A percentile compares a stretch with the other conserved stretches of the same genome.
phyloP scores from a whole-genome alignment of 1,284 basidiomycete genomes.

The Phlebopus sp. region DNA sequence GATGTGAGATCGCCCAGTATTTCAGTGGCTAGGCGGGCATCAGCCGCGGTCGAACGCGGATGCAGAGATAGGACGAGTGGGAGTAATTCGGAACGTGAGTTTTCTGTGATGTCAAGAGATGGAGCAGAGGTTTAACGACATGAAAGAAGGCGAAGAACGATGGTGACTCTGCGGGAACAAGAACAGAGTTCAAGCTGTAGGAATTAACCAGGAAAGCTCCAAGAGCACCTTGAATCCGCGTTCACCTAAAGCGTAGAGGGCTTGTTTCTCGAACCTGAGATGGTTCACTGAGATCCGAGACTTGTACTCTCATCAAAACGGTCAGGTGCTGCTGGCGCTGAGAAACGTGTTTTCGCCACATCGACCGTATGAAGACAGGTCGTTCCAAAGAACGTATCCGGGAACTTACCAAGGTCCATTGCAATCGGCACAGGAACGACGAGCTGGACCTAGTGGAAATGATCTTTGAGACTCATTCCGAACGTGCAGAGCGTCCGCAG shows the following conservation, averaged over 20 bases:
- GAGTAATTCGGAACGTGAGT: too few relatives aligned
- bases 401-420: neutral
- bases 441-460: neutral
- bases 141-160: neutral
- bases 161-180: neutral
- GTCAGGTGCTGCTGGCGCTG: constrained; percentile 12
- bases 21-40: too few relatives aligned
- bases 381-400: neutral
- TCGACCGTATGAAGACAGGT: constrained; percentile 1
- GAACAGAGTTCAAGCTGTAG: neutral
- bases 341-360: constrained; percentile 18
- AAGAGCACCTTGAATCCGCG: neutral
- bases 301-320: neutral
- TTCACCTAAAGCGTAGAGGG: neutral
- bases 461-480: too few relatives aligned
- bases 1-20: too few relatives aligned
- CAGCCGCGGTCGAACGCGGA: too few relatives aligned
- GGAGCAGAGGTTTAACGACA: neutral
- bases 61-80: too few relatives aligned
- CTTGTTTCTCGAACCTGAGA: constrained; percentile 1
- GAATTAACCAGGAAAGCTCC: neutral
- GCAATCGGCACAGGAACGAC: neutral
- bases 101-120: neutral
- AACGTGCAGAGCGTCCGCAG: too few relatives aligned
- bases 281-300: constrained; percentile 14